Conservation (phyloP, 148 eudicot species). For the Vaccinium corymbosum region DNA sequence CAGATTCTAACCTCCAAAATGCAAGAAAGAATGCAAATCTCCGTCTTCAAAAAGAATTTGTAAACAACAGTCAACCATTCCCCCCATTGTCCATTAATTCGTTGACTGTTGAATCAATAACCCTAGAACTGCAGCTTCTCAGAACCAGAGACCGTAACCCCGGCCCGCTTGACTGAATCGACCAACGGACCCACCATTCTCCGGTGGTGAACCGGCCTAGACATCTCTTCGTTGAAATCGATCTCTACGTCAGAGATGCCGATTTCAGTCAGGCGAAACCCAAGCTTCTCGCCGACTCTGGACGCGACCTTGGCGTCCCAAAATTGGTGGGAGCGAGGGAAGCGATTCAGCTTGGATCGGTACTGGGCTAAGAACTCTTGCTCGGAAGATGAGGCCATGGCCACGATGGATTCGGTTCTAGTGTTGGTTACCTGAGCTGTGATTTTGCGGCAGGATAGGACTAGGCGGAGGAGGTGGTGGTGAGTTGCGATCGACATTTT, state of each 20-base stretch:
- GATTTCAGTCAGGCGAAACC: slow-evolving; percentile 43
- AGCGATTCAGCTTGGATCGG: slow-evolving; percentile 43
- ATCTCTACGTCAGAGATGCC: slow-evolving; percentile 47
- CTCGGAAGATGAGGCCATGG: slow-evolving; percentile 76
- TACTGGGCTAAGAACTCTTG: slow-evolving; percentile 53
- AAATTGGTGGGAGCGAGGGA: slow-evolving; percentile 42
- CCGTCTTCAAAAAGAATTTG: not conserved
- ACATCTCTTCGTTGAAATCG: slow-evolving; percentile 41
- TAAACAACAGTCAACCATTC: not conserved
- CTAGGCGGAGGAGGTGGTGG: slow-evolving; percentile 46
- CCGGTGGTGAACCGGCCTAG: slow-evolving; percentile 43
- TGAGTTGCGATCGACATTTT: slow-evolving; percentile 16
- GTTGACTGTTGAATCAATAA: not conserved
- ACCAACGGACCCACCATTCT: slow-evolving; percentile 54
- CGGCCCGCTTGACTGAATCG: slow-evolving; percentile 40
- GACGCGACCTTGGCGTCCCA: slow-evolving; percentile 57
- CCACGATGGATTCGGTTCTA: slow-evolving; percentile 49
- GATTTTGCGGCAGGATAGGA: slow-evolving; percentile 59
- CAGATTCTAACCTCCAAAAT: no score
- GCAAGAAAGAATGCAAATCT: not conserved
- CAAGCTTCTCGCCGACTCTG: slow-evolving; percentile 69
- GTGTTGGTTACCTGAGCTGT: slow-evolving; percentile 63
- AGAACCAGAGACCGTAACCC: slow-evolving; percentile 42
- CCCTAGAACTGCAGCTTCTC: slow-evolving; percentile 43
- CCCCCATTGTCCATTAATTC: not conserved